These are phyloP conservation scores for Polychytrium aggregatum DNA, from an alignment of 192 early-diverging fungal species.

Conservation along the genomic window DNA sequence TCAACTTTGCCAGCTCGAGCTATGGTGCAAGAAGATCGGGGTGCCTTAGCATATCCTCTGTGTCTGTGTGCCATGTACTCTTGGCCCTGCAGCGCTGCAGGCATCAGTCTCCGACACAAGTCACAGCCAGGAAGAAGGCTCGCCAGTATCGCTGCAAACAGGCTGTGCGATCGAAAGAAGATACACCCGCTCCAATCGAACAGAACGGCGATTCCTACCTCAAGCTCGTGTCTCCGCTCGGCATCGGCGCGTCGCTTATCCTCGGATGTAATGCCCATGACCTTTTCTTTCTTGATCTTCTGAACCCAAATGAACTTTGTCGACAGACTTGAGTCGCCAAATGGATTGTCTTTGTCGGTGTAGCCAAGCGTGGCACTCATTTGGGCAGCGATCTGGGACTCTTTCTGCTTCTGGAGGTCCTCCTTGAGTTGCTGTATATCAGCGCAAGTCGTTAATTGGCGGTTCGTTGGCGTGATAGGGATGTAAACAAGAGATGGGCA, in stretches of 20 bases:
- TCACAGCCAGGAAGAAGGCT: no score
- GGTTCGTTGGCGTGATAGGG: no score
- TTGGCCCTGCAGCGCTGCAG: no score
- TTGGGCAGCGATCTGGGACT: conserved; percentile 32
- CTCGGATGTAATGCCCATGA: no score
- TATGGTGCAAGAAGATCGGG: conserved; percentile 9
- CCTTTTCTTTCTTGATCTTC: conserved; percentile 82
- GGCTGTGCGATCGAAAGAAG: no score
- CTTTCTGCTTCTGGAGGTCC: conserved; percentile 28
- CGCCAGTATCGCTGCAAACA: no score
- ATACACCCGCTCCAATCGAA: no score
- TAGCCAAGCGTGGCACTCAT: conserved; percentile 46
- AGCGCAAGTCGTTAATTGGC: no score
- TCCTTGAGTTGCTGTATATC: no score
- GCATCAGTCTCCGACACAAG: no score
- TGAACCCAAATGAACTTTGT: conserved; percentile 92
- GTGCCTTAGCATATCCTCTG: neutral
- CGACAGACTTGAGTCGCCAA: conserved; percentile 66
- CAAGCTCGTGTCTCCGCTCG: conserved; percentile 44
- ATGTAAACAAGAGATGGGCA: no score
- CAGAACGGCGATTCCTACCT: no score
- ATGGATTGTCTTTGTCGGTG: conserved; percentile 64
- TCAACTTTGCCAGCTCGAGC: conserved; percentile 71
- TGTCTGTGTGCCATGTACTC: conserved; percentile 5
- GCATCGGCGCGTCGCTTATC: conserved; percentile 43